Evolutionary conservation across 345 rosid species (phyloP).

Genomic region (Eutrema heterophyllum): DNA sequence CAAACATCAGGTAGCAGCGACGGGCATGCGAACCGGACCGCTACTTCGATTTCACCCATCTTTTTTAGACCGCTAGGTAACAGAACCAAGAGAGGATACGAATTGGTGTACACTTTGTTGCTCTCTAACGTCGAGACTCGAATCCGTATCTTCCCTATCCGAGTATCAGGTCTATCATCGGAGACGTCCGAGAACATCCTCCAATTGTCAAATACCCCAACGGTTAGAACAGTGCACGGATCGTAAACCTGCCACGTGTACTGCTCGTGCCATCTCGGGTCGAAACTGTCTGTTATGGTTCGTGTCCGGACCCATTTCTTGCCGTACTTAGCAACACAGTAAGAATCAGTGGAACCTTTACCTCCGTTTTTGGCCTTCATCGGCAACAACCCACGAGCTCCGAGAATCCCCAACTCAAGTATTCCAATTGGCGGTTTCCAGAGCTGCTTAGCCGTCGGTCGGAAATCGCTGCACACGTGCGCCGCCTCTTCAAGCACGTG

Average conservation of each 20-base stretch:
- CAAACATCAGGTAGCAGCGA: slow-evolving; percentile 75
- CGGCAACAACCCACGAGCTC: slow-evolving; percentile 88
- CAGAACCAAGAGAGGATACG: slow-evolving; percentile 73
- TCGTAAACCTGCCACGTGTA: slow-evolving; percentile 99
- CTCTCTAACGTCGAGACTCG: slow-evolving; percentile 87
- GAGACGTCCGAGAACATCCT: slow-evolving; percentile 63
- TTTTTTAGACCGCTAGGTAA: slow-evolving; percentile 68
- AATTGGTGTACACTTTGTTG: slow-evolving; percentile 81
- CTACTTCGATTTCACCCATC: slow-evolving; percentile 95
- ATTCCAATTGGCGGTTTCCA: slow-evolving; percentile 95
- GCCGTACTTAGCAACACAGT: slow-evolving; percentile 93
- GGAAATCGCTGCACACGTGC: slow-evolving; percentile 94
- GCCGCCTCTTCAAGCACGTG: slow-evolving; percentile 99
- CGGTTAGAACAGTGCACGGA: slow-evolving; percentile 81
- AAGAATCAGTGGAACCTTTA: slow-evolving; percentile 87
- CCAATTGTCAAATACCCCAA: slow-evolving; percentile 91
- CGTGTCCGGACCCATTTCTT: slow-evolving; percentile 98
- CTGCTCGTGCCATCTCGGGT: slow-evolving; percentile 98
- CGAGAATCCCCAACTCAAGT: slow-evolving; percentile 84
- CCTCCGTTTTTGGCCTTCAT: slow-evolving; percentile 71
- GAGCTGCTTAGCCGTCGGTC: slow-evolving; percentile 93
- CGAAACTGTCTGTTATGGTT: slow-evolving; percentile 81
- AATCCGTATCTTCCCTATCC: slow-evolving; percentile 79
- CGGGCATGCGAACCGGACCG: slow-evolving; percentile 85
- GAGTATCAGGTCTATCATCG: slow-evolving; percentile 53